phyloP scores from a whole-genome alignment of 2,329 filamentous ascomycete species.

The Colletotrichum sp. region DNA sequence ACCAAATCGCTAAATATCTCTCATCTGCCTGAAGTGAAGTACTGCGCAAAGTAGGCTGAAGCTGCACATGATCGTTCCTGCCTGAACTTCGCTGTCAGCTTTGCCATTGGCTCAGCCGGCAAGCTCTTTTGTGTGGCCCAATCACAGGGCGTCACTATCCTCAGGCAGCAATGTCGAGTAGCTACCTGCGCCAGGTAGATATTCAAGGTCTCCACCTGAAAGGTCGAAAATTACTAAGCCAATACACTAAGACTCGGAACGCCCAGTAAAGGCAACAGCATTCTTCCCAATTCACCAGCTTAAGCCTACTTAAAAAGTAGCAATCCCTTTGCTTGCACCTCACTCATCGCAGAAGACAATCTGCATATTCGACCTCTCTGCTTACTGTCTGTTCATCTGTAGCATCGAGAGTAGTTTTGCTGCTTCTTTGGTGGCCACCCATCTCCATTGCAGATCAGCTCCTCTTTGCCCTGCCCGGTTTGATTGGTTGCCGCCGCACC shows the following conservation, averaged over 20 bases:
- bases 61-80: slow-evolving; percentile 1
- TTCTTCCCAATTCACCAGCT: background rate
- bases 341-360: background rate
- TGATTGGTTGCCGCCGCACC: background rate
- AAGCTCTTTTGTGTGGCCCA: background rate
- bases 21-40: background rate
- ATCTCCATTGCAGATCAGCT: background rate
- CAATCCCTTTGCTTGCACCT: background rate
- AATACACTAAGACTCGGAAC: background rate
- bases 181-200: background rate
- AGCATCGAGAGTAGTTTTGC: background rate
- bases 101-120: background rate
- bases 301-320: background rate
- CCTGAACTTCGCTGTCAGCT: background rate
- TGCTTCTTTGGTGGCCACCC: background rate
- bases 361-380: background rate
- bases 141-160: background rate
- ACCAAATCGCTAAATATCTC: background rate
- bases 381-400: background rate
- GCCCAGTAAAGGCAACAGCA: background rate
- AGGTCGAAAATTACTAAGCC: background rate
- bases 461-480: background rate
- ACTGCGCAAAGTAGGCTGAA: background rate
- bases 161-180: background rate
- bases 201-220: background rate